phyloP scores from a whole-genome alignment of 768 basidiomycete species.

The Tubosaeta brunneosetosa region DNA sequence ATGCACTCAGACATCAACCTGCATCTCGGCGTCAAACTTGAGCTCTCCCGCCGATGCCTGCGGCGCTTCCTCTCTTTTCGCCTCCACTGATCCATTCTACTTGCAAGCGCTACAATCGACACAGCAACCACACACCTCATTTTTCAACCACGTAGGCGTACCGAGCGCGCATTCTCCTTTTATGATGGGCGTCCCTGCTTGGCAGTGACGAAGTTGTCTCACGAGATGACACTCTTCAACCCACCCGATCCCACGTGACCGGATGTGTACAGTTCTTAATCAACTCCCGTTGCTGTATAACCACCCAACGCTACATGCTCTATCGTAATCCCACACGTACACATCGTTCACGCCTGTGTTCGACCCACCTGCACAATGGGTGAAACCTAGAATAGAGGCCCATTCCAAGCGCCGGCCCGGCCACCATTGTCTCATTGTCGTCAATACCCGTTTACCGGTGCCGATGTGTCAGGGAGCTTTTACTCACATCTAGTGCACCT shows the following conservation, averaged over 20 bases:
- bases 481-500: neutral
- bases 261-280: slow-evolving; percentile 7
- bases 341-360: slow-evolving; percentile 1
- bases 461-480: neutral
- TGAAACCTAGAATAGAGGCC: slow-evolving; percentile 13
- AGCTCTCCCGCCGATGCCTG: slow-evolving; percentile 21
- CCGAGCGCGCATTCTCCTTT: slow-evolving; percentile 40
- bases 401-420: slow-evolving; percentile 1
- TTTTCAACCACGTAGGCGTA: slow-evolving; percentile 37
- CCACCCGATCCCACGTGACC: slow-evolving; percentile 1
- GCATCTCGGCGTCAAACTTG: slow-evolving; percentile 11
- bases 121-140: slow-evolving; percentile 28
- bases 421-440: neutral
- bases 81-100: slow-evolving; percentile 49
- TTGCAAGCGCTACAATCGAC: slow-evolving; percentile 38
- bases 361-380: neutral
- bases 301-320: neutral
- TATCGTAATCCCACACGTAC: slow-evolving; percentile 6
- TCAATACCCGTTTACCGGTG: slow-evolving; percentile 7
- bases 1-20: slow-evolving; percentile 15
- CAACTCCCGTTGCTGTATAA: slow-evolving; percentile 13
- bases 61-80: slow-evolving; percentile 32
- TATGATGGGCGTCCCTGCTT: slow-evolving; percentile 25
- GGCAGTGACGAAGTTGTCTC: slow-evolving; percentile 14
- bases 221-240: neutral